Evolutionary conservation across 129 eudicot genomes (phyloP).

Genomic region (Tagetes patula): DNA sequence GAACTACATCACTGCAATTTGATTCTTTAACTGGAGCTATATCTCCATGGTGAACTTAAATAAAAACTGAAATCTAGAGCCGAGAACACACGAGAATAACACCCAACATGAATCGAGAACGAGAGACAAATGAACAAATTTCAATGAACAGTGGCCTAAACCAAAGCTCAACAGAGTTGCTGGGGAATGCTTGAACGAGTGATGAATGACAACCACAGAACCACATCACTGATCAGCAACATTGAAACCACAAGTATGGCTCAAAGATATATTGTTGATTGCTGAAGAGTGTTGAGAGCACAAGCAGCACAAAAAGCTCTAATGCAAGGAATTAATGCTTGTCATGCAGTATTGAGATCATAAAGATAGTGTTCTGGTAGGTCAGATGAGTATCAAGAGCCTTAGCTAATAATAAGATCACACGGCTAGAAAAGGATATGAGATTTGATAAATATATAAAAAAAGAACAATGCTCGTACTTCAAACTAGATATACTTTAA

Average conservation of each 20-base stretch:
- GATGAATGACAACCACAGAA: not conserved
- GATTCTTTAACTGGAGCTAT: not conserved
- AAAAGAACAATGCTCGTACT: not conserved
- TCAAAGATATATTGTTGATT: not conserved
- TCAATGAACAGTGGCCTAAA: not conserved
- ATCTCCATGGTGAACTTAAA: not conserved
- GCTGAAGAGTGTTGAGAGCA: not conserved
- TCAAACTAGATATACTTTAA: not conserved
- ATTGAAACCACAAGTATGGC: not conserved
- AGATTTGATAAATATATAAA: not conserved
- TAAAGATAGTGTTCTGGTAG: not conserved
- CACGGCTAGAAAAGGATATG: not conserved
- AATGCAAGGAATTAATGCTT: not conserved
- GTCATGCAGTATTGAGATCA: not conserved
- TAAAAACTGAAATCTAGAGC: not conserved
- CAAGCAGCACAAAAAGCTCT: not conserved
- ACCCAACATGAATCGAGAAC: not conserved
- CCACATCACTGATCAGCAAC: not conserved
- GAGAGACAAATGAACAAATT: not conserved
- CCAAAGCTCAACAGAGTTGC: not conserved
- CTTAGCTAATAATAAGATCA: not conserved
- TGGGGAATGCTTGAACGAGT: not conserved
- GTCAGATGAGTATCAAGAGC: not conserved
- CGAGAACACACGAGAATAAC: not conserved
- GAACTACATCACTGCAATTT: not conserved